Evolutionary conservation across 257 asterid genomes (phyloP).

Genomic region (Solanum habrochaites): DNA sequence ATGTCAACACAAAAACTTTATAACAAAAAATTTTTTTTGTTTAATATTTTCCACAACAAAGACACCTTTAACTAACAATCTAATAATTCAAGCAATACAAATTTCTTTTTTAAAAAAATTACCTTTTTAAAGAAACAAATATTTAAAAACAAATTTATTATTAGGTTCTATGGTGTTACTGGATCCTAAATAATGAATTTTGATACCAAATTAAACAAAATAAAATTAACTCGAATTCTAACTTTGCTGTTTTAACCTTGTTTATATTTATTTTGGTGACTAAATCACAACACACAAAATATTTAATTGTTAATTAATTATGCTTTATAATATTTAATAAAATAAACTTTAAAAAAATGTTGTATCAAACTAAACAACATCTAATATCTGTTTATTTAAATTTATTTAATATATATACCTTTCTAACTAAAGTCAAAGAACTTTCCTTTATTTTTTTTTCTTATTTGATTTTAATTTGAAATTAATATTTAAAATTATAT

Average conservation of each 20-base stretch:
- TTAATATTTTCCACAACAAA: background rate
- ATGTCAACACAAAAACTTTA: background rate
- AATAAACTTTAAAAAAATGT: background rate
- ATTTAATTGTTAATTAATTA: background rate
- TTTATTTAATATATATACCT: background rate
- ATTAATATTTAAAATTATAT: background rate
- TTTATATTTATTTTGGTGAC: background rate
- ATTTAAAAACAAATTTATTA: background rate
- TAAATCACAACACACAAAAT: background rate
- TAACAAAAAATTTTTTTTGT: too few species aligned
- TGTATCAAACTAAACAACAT: background rate
- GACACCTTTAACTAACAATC: background rate
- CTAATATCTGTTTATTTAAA: background rate
- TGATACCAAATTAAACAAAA: background rate
- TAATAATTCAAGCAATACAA: background rate
- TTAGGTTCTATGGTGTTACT: background rate
- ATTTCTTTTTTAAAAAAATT: fast-evolving
- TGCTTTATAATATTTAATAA: background rate
- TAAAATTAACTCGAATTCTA: background rate
- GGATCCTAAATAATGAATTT: background rate
- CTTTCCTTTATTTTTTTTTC: background rate
- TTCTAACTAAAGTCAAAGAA: background rate
- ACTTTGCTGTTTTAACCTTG: background rate
- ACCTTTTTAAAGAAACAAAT: background rate
- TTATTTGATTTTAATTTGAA: background rate